Base-by-base conservation (phyloP, 2,329 filamentous ascomycete genomes). In the Immersiporthe knoxdaviesiana region DNA sequence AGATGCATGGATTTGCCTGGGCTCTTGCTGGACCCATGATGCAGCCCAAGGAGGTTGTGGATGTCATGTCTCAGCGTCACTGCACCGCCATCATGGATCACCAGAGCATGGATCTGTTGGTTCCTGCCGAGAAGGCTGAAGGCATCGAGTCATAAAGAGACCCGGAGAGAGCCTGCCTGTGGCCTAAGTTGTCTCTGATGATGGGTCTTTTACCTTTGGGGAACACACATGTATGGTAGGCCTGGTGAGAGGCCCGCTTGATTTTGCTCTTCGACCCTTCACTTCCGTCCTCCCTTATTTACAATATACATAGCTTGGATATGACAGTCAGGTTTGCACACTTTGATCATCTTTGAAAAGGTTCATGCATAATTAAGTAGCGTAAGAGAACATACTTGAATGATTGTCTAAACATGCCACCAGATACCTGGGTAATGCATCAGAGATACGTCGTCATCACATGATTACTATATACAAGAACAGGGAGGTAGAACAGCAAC, bases 1-100 rank as follows among this genome's bases (percentile, higher is more conserved):
- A 77, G 63, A 69, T 79, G 37, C 73, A 76, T 2, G 77, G 78
- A 54, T 74, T 79, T 21, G 78, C 77, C 14, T 79, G 78, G 78
- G 70, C 78, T 39, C 72, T 79, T 67, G 77, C 77, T 35, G 76
- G 77, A 27, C 77, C 78, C 35, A 72, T 76, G 69, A 79, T 79
- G 78, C 79, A 80, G 69, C 71, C 74, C 35, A 74, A 76, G 71
- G 75, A 77, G 12, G 73, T 73, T 21, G 77, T 80, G 21, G 74
- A 76, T 59, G 72, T 74, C 60, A 79, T 79, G 74, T 75, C 76
- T 7, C 73, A 67, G 72, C 74, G 79, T 7, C 76, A 78, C 63
- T 74, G 74, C 24, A 74, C 77, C 32, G 78, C 78, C 27, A 73
- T 80, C 30, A 72, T 77, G 32, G 78, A 80, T 70, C 78, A 80